These are phyloP conservation scores for Claviceps sp. DNA, from an alignment of 2,329 filamentous ascomycete species.

Conservation along the genomic window DNA sequence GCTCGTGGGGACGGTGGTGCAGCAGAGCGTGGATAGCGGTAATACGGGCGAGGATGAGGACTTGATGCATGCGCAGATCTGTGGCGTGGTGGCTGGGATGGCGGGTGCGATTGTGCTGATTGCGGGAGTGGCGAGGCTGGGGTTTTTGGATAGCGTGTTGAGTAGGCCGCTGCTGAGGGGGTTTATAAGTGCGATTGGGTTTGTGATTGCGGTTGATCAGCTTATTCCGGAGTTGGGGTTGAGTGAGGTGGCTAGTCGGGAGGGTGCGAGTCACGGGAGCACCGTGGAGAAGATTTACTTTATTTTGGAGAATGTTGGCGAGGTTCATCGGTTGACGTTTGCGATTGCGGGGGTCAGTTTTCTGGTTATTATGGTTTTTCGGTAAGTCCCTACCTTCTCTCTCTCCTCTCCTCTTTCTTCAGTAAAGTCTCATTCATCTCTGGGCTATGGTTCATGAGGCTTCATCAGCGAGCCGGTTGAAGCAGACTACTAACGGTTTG, in stretches of 20 bases:
- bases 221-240: conserved; percentile 83
- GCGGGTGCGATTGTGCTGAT: conserved; percentile 80
- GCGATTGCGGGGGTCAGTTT: conserved; percentile 70
- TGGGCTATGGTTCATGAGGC: too few species aligned
- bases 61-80: conserved; percentile 62
- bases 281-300: conserved; percentile 78
- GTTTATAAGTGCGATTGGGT: conserved; percentile 93
- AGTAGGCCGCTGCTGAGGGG: conserved; percentile 85
- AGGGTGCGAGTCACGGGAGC: conserved; percentile 66
- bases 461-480: too few species aligned
- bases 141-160: conserved; percentile 88
- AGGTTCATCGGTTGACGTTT: conserved; percentile 62
- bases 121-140: conserved; percentile 71
- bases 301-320: conserved; percentile 50
- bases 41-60: conserved; percentile 50
- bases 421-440: too few species aligned
- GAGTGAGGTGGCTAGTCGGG: conserved; percentile 46
- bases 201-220: conserved; percentile 93
- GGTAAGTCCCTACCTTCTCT: conserved; percentile 34
- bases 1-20: conserved; percentile 75
- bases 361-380: conserved; percentile 75
- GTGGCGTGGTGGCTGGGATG: conserved; percentile 77
- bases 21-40: conserved; percentile 59
- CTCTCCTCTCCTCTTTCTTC: too few species aligned
- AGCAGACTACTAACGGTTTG: not conserved